Evolutionary conservation across 106 monocot species (phyloP).

Genomic region (Dioscorea alata): DNA sequence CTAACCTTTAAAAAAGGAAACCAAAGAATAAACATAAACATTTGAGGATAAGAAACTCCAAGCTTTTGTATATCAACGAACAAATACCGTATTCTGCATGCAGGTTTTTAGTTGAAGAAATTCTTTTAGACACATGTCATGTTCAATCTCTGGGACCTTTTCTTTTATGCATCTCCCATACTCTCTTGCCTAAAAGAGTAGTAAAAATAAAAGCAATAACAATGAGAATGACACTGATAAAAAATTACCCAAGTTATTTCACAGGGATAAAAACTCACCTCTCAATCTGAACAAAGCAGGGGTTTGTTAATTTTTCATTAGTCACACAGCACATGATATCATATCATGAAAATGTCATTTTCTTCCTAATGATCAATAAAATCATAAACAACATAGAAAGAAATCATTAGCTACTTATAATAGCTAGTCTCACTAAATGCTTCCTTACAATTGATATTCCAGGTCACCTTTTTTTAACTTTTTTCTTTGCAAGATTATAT

Average conservation of each 20-base stretch:
- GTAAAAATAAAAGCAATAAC: constrained; percentile 1
- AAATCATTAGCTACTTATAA: too few relatives aligned
- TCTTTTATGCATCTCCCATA: constrained; percentile 79
- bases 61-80: too few relatives aligned
- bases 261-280: not conserved
- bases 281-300: not conserved
- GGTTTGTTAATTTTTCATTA: not conserved
- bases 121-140: constrained; percentile 88
- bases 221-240: not conserved
- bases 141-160: constrained; percentile 91
- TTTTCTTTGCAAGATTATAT: too few relatives aligned
- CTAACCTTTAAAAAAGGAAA: constrained; percentile 1
- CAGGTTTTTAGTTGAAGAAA: constrained; percentile 77
- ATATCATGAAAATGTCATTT: not conserved
- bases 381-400: too few relatives aligned
- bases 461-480: too few relatives aligned
- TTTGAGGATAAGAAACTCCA: too few relatives aligned
- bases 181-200: constrained; percentile 34
- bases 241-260: not conserved
- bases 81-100: constrained; percentile 73
- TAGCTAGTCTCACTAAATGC: too few relatives aligned
- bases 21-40: too few relatives aligned
- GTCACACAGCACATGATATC: not conserved
- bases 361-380: too few relatives aligned
- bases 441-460: too few relatives aligned